Evolutionary conservation across 129 eudicot genomes (phyloP).

Genomic region (Sambucus nigra): DNA sequence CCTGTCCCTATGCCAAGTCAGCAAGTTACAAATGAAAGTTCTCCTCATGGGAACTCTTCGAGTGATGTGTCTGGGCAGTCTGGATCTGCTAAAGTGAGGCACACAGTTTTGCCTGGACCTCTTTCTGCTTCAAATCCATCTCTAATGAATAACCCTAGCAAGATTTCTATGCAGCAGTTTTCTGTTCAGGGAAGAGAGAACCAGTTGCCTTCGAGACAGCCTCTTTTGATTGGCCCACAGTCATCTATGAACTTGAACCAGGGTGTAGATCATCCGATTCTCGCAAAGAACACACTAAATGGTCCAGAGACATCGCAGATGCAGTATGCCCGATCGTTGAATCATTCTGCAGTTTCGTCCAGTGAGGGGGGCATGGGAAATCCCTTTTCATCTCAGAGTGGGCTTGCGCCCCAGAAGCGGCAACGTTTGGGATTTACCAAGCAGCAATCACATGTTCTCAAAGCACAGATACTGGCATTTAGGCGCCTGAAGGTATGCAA

Average conservation of each 20-base stretch:
- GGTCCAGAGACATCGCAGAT: slow-evolving; percentile 52
- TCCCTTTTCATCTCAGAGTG: slow-evolving; percentile 43
- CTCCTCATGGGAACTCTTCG: slow-evolving; percentile 68
- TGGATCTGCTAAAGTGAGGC: slow-evolving; percentile 60
- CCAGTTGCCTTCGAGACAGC: slow-evolving; percentile 57
- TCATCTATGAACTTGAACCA: slow-evolving; percentile 63
- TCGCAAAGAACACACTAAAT: slow-evolving; percentile 29
- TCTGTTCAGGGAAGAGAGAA: slow-evolving; percentile 48
- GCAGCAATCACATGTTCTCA: slow-evolving; percentile 87
- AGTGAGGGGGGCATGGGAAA: slow-evolving; percentile 37
- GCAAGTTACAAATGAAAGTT: slow-evolving; percentile 66
- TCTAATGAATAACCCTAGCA: slow-evolving; percentile 29
- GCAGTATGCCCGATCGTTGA: slow-evolving; percentile 49
- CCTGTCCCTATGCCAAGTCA: slow-evolving; percentile 40
- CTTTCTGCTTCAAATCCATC: slow-evolving; percentile 32
- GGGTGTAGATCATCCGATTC: slow-evolving; percentile 36
- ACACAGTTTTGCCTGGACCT: slow-evolving; percentile 41
- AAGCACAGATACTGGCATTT: slow-evolving; percentile 95
- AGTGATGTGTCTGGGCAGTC: slow-evolving; percentile 79
- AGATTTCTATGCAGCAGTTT: slow-evolving; percentile 42
- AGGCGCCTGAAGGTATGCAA: slow-evolving; percentile 83
- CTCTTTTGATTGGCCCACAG: slow-evolving; percentile 31
- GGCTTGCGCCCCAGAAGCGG: slow-evolving; percentile 15
- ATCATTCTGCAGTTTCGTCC: slow-evolving; percentile 43
- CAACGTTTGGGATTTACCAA: slow-evolving; percentile 54